phyloP scores from a whole-genome alignment of 805 yeast species.

The Saitoella complicata region DNA sequence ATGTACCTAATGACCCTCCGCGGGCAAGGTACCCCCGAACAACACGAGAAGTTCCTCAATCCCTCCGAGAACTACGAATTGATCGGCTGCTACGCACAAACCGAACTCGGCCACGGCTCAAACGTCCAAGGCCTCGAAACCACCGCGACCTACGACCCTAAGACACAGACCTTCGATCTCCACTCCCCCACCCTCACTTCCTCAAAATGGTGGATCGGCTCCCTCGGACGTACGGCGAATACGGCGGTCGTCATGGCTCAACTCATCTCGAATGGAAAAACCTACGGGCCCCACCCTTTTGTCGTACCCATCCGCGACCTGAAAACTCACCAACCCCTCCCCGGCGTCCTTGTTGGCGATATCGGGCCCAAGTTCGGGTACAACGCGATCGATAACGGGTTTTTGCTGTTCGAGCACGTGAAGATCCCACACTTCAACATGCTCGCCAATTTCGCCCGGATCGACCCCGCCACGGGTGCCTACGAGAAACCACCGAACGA shows the following conservation, averaged over 20 bases:
- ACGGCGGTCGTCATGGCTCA: slow-evolving; percentile 3
- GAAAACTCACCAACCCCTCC: slow-evolving; percentile 3
- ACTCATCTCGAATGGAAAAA: slow-evolving; percentile 1
- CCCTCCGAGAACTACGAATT: background rate
- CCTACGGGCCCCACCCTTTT: slow-evolving; percentile 2
- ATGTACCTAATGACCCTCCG: background rate
- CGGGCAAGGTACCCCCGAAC: slow-evolving; percentile 3
- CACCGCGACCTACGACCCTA: slow-evolving; percentile 3
- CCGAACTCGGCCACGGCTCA: slow-evolving; percentile 5
- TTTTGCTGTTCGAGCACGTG: background rate
- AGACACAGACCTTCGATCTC: slow-evolving; percentile 1
- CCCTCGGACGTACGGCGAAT: slow-evolving; percentile 2
- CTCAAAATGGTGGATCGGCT: slow-evolving; percentile 4
- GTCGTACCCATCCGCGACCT: slow-evolving; percentile 2
- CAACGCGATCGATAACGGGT: slow-evolving; percentile 4
- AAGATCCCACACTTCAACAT: slow-evolving; percentile 3
- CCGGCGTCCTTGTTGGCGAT: slow-evolving; percentile 4
- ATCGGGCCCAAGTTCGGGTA: slow-evolving; percentile 2
- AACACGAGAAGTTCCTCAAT: slow-evolving; percentile 1
- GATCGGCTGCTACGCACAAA: slow-evolving; percentile 7
- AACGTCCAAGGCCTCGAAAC: slow-evolving; percentile 6
- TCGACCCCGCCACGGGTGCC: background rate
- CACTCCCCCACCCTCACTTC: slow-evolving; percentile 4
- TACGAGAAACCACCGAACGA: slow-evolving; percentile 2
- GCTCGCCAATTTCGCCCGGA: slow-evolving; percentile 1